These are phyloP conservation scores for Noccaea bulbosa DNA, from an alignment of 345 rosid genomes.

Conservation along the genomic window DNA sequence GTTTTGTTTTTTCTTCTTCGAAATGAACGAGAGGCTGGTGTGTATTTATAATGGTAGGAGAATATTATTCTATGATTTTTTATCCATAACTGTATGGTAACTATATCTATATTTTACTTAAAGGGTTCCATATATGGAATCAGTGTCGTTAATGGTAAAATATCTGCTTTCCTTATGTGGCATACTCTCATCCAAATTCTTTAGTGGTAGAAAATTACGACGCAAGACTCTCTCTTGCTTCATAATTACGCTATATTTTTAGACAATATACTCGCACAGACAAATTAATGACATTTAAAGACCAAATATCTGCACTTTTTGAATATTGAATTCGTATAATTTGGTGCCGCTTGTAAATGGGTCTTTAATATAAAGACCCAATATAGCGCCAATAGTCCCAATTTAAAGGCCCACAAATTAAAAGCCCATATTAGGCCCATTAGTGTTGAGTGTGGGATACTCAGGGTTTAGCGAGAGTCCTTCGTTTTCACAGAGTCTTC, in stretches of 20 bases:
- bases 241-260: slow-evolving; percentile 22
- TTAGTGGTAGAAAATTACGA: slow-evolving; percentile 10
- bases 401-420: too few relatives aligned
- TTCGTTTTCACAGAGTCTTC: slow-evolving; percentile 5
- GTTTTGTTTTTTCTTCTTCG: background rate
- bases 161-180: slow-evolving; percentile 21
- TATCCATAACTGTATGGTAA: slow-evolving; percentile 8
- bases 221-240: slow-evolving; percentile 4
- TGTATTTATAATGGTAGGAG: slow-evolving; percentile 29
- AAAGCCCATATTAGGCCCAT: slow-evolving; percentile 13
- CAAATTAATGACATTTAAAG: background rate
- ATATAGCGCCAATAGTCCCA: too few relatives aligned
- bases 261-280: slow-evolving; percentile 2
- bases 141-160: slow-evolving; percentile 18
- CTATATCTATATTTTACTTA: slow-evolving; percentile 4
- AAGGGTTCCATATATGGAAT: background rate
- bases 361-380: background rate
- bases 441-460: background rate
- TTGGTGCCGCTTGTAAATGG: background rate
- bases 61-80: slow-evolving; percentile 7
- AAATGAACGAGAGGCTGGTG: slow-evolving; percentile 21
- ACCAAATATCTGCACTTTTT: background rate
- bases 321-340: background rate
- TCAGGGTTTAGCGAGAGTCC: slow-evolving; percentile 39
- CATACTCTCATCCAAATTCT: slow-evolving; percentile 17